Evolutionary conservation across 2,329 filamentous ascomycete genomes (phyloP), one percentile per base, ranked within the genome.

Genomic region (Leptographium radiaticola): DNA sequence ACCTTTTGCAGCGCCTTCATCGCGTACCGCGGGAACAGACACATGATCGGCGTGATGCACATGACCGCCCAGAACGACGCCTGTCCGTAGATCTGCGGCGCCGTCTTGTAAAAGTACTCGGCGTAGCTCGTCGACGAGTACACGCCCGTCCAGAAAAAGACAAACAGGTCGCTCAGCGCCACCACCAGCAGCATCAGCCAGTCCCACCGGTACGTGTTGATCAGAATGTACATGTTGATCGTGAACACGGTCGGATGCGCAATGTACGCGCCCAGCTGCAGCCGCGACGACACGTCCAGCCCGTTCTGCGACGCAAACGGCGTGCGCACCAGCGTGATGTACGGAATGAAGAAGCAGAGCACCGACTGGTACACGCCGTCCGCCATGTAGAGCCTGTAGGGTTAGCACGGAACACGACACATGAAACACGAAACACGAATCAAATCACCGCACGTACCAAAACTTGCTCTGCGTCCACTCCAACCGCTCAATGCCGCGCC

Each of bases 131-230:
- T 71, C 4, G 75, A 68, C 0, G 77, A 77, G 70, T 94, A 98
- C 40, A 95, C 77, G 34, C 89, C 93, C 7, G 93, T 96, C 89
- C 93, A 97, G 72, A 95, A 86, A 75, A 89, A 98, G 64, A 97
- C 81, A 62, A 96, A 80, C 34, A 97, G 67, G 58, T 86, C 86
- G 70, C 89, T 95, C 67, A 97, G 78, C 30, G 71, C 70, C 51
- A 94, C 85, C 58, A 96, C 84, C 56, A 95, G 73, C 25, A 90
- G 70, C 70, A 94, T 94, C 63, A 98, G 75, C 91, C 91, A 98
- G 67, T 98, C 93, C 93, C 93, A 98, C 57, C 91, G 82, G 68
- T 95, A 97, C 1, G 87, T 94, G 70, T 98, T 98, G 72, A 97
- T 83, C 59, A 98, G 74, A 61, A 98, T 88, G 72, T 97, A 98